Evolutionary conservation across 371 early-diverging fungal genomes (phyloP), one percentile per base, ranked within the genome.

Genomic region (Rhizopus sp.): DNA sequence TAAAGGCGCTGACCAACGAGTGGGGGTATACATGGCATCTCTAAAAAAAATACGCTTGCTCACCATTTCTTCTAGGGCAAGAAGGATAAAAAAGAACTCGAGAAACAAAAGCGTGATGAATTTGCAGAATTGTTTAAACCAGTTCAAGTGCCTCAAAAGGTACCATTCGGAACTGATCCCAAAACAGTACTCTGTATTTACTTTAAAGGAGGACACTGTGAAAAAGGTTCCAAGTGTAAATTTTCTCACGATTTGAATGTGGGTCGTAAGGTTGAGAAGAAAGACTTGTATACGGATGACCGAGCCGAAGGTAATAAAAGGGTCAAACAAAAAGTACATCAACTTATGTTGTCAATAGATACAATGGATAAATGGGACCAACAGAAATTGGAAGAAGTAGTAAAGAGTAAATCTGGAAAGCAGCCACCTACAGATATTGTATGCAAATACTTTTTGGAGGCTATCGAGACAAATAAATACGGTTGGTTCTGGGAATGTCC

Each of bases 401-500:
- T 97, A 55, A 62, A 78, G 29, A 84, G 89, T 57, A 95, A 95
- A 78, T 85, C 92, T 54, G 90, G 85, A 56, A 94, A 93, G 69
- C 89, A 87, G 62, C 90, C 93, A 15, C 91, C 94, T 10, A 98
- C 98, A 4, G 95, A 92, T 62, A 96, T 97, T 77, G 98, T 99
- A n/a, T 99, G 99, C 86, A 98, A 97, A 79, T 90, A 80, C 81
- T 97, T 99, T 69, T 85, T 99, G 82, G 98, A 99, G 68, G 99
- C 99, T n/a, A 93, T 99, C 55, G 98, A 99, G 69, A 80, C 82
- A 53, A 89, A 68, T 58, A 98, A 98, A 78, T 98, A 98, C 73
- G 98, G 96, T 53, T 96, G 95, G 94, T 97, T 96, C 82, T 99
- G 99, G 99, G 93, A 93, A 59, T 99, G 99, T 77, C 98, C 96